Conservation (phyloP, 176 grass and related monocot species). For the Poa pratensis region DNA sequence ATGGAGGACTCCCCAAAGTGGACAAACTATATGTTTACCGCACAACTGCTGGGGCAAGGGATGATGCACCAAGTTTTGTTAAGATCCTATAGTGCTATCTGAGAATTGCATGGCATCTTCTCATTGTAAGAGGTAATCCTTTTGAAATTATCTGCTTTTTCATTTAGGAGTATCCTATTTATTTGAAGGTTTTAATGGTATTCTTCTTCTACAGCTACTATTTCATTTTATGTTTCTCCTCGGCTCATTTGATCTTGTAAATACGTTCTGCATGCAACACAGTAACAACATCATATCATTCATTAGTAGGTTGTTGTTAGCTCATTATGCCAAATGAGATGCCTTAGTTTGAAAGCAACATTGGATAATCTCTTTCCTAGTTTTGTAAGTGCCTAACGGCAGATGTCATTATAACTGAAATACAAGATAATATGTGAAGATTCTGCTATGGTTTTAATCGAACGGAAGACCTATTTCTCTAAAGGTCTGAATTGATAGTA, state of each 20-base stretch:
- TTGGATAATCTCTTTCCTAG: background rate
- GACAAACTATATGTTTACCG: constrained; percentile 87
- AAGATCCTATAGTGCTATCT: constrained; percentile 68
- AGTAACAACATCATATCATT: background rate
- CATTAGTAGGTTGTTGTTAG: background rate
- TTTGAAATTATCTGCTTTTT: background rate
- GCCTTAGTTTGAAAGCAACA: background rate
- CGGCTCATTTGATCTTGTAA: constrained; percentile 5
- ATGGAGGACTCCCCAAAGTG: constrained; percentile 46
- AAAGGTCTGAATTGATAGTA: constrained; percentile 33
- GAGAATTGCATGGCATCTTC: constrained; percentile 31
- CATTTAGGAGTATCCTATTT: background rate
- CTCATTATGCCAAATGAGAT: background rate
- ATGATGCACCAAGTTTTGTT: constrained; percentile 80
- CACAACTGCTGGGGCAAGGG: constrained; percentile 65
- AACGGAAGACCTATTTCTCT: background rate
- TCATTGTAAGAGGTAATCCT: constrained; percentile 41
- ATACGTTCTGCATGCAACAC: background rate
- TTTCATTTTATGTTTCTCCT: background rate
- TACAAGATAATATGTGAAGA: constrained; percentile 1
- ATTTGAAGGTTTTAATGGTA: background rate
- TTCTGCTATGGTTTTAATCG: constrained; percentile 1
- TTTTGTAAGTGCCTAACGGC: background rate
- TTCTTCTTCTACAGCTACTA: background rate
- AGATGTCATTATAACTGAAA: background rate